Evolutionary conservation across 148 eudicot species (phyloP).

Genomic region (Heliosperma pusillum): DNA sequence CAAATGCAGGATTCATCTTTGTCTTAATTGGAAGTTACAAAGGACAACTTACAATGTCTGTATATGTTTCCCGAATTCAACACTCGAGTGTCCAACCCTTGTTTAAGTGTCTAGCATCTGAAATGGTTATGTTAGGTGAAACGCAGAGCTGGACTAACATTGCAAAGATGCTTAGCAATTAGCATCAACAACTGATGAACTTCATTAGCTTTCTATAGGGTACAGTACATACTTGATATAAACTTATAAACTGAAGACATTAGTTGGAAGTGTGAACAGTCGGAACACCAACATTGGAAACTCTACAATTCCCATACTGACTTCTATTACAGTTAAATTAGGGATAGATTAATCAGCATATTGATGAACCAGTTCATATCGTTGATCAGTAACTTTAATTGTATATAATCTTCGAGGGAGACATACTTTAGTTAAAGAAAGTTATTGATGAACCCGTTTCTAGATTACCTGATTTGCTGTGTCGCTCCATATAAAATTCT

Average conservation of each 20-base stretch:
- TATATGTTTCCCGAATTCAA: neutral
- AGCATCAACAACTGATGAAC: neutral
- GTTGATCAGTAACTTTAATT: too few relatives aligned
- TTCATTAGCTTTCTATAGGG: too few relatives aligned
- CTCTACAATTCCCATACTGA: neutral
- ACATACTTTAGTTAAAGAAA: too few relatives aligned
- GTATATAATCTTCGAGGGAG: too few relatives aligned
- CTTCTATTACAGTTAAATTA: neutral
- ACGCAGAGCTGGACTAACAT: neutral
- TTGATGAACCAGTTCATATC: too few relatives aligned
- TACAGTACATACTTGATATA: too few relatives aligned
- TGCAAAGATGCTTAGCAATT: neutral
- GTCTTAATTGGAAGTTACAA: neutral
- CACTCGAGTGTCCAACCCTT: neutral
- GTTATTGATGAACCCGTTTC: neutral
- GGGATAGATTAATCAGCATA: neutral
- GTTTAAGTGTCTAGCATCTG: neutral
- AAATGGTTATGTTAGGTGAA: neutral
- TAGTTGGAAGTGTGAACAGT: too few relatives aligned
- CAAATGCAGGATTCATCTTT: neutral
- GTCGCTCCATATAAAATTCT: neutral
- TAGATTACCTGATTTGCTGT: neutral
- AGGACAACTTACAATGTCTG: neutral
- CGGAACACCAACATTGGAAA: too few relatives aligned
- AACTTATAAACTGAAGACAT: too few relatives aligned